These are phyloP conservation scores for Herpetospermum pedunculosum DNA, from an alignment of 306 rosid genomes.

Conservation along the genomic window DNA sequence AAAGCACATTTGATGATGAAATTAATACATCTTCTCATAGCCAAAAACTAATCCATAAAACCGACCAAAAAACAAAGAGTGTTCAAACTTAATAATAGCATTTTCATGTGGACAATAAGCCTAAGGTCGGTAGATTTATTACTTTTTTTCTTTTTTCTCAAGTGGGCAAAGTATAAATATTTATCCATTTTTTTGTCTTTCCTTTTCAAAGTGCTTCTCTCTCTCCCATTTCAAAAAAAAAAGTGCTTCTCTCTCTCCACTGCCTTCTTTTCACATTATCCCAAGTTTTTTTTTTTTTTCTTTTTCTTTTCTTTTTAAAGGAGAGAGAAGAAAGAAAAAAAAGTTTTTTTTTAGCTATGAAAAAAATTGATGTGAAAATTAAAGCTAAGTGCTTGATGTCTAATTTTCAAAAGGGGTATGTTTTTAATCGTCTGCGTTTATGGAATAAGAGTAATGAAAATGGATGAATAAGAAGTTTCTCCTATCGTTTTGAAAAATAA, in stretches of 20 bases:
- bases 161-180: neutral
- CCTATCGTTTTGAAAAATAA: neutral
- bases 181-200: neutral
- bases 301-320: neutral
- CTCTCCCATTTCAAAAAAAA: no score
- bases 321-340: no score
- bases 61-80: neutral
- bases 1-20: neutral
- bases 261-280: neutral
- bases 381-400: neutral
- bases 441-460: neutral
- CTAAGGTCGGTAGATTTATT: slow-evolving; percentile 1
- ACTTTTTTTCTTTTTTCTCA: neutral
- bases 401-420: neutral
- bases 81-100: neutral
- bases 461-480: neutral
- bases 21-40: neutral
- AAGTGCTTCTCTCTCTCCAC: slow-evolving; percentile 3
- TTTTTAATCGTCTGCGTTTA: neutral
- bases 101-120: neutral
- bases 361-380: no score
- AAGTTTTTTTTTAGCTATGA: no score
- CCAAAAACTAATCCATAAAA: neutral
- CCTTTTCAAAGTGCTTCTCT: slow-evolving; percentile 9
- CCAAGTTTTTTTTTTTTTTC: neutral